Conservation (phyloP, 2,329 filamentous ascomycete genomes). For the Sarocladiaceae sp. region DNA sequence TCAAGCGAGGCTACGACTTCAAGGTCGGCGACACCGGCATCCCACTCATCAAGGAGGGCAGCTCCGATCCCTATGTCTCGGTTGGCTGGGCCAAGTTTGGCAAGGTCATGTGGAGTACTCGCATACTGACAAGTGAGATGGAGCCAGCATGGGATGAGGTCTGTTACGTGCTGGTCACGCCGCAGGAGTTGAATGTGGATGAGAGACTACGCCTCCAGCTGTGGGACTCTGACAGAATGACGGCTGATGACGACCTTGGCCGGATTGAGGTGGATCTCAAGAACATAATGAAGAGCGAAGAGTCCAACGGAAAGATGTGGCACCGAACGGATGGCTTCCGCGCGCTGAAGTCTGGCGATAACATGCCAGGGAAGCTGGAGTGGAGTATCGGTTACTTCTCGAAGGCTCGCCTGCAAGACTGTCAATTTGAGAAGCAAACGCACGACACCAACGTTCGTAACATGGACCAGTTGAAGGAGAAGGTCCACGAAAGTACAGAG, state of each 20-base stretch:
- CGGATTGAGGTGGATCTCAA: conserved; percentile 65
- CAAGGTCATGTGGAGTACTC: conserved; percentile 53
- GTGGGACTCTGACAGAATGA: conserved; percentile 69
- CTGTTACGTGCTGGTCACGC: conserved; percentile 60
- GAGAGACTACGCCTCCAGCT: conserved; percentile 64
- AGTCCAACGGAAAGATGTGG: conserved; percentile 55
- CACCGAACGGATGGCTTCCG: conserved; percentile 60
- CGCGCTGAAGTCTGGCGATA: conserved; percentile 57
- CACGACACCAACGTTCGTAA: conserved; percentile 51
- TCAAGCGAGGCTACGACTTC: conserved; percentile 63
- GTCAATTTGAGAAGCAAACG: conserved; percentile 56
- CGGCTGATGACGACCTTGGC: conserved; percentile 68
- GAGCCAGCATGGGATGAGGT: conserved; percentile 67
- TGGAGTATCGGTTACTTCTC: conserved; percentile 69
- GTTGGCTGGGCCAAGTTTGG: conserved; percentile 75
- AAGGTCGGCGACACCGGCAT: conserved; percentile 63
- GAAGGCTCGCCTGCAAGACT: conserved; percentile 56
- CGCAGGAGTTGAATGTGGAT: conserved; percentile 65
- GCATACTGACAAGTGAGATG: conserved; percentile 59
- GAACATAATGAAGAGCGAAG: conserved; percentile 51
- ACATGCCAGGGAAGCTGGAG: conserved; percentile 61
- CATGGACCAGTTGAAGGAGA: conserved; percentile 51
- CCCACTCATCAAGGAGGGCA: conserved; percentile 51
- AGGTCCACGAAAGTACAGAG: conserved; percentile 47
- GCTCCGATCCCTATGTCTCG: conserved; percentile 64